Evolutionary conservation across 768 basidiomycete genomes (phyloP).

Genomic region (Lentinula raphanica): DNA sequence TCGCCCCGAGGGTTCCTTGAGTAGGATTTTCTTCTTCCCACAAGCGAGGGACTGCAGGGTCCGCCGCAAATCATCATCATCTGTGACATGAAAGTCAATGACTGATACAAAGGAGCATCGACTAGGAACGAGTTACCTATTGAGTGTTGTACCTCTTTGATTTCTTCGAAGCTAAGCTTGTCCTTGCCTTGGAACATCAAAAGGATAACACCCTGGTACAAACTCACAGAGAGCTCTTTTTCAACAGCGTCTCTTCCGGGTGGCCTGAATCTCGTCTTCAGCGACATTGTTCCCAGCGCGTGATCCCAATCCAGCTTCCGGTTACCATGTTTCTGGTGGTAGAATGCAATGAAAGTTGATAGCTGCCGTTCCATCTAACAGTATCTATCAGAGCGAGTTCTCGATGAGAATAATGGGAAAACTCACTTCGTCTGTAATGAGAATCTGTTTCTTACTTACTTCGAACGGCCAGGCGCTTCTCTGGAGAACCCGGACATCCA

Average conservation of each 20-base stretch:
- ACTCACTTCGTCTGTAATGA: constrained; percentile 50
- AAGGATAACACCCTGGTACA: constrained; percentile 86
- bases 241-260: constrained; percentile 25
- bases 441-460: constrained; percentile 41
- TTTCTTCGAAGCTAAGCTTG: constrained; percentile 60
- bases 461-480: constrained; percentile 85
- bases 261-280: constrained; percentile 63
- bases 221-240: constrained; percentile 87
- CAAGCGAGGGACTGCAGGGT: constrained; percentile 91
- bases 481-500: constrained; percentile 81
- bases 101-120: not conserved
- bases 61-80: constrained; percentile 65
- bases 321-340: constrained; percentile 72
- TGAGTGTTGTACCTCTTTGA: constrained; percentile 23
- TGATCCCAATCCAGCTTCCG: constrained; percentile 83
- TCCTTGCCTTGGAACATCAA: constrained; percentile 75
- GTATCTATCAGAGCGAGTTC: constrained; percentile 4
- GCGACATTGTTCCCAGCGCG: constrained; percentile 74
- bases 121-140: not conserved
- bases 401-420: not conserved
- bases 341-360: constrained; percentile 58
- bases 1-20: constrained; percentile 70
- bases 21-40: constrained; percentile 83
- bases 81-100: constrained; percentile 31
- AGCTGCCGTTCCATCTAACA: constrained; percentile 72